A percentile compares a stretch with the other conserved stretches of the same genome.
phyloP scores from a whole-genome alignment of 2,329 filamentous ascomycete genomes.

The Aspergillus texensis region DNA sequence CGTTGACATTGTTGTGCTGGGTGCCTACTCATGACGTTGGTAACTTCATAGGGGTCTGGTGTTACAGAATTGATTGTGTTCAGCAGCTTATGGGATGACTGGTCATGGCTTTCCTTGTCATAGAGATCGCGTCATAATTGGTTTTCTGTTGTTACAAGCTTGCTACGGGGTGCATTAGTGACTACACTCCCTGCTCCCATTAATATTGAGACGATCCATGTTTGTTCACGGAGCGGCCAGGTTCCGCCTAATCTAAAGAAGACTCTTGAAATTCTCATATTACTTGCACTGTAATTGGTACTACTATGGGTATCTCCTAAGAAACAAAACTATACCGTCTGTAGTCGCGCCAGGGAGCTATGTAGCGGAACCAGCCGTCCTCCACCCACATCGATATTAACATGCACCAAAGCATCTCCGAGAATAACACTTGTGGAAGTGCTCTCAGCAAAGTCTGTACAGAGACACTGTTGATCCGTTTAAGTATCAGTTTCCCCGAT shows the following conservation, averaged over 20 bases:
- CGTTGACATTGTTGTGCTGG: background rate
- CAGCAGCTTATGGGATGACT: slow-evolving; percentile 13
- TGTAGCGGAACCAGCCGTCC: slow-evolving; percentile 10
- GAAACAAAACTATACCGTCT: slow-evolving; percentile 22
- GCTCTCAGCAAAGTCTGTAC: background rate
- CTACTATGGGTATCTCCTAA: slow-evolving; percentile 32
- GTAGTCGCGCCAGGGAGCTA: slow-evolving; percentile 9
- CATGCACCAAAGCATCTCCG: background rate
- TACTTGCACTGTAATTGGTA: slow-evolving; percentile 16
- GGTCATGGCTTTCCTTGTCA: slow-evolving; percentile 3
- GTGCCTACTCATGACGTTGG: background rate
- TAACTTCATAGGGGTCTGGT: background rate
- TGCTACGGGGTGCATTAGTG: slow-evolving; percentile 9
- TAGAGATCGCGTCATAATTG: background rate
- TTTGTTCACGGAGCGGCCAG: slow-evolving; percentile 10
- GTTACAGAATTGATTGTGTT: background rate
- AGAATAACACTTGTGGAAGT: background rate
- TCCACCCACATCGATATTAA: slow-evolving; percentile 1
- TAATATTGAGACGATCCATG: slow-evolving; percentile 8
- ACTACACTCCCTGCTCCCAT: slow-evolving; percentile 8
- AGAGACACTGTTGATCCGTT: background rate
- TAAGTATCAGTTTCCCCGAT: slow-evolving; percentile 26
- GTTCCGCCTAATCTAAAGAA: slow-evolving; percentile 11
- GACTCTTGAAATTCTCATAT: background rate
- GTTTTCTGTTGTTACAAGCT: slow-evolving; percentile 8